These are phyloP conservation scores for Rhodotorula sp. DNA, from an alignment of 1,284 basidiomycete species.

Conservation along the genomic window DNA sequence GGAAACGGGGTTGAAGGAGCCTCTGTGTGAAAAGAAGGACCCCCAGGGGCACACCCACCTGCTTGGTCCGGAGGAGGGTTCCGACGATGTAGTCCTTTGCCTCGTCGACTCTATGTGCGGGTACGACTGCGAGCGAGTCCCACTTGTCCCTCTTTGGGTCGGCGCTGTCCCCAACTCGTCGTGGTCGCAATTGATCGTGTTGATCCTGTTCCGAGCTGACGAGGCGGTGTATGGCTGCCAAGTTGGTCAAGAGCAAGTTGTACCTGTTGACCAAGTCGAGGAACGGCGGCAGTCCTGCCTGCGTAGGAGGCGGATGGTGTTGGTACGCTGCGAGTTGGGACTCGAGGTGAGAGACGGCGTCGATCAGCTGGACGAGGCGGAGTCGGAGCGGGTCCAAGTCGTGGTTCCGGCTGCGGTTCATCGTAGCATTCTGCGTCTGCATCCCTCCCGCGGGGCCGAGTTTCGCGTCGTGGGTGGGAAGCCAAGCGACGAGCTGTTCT, in stretches of 20 bases:
- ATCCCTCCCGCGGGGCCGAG: too few relatives aligned
- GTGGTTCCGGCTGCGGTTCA: neutral
- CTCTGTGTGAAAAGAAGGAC: neutral
- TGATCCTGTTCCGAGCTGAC: constrained; percentile 15
- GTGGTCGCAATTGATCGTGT: constrained; percentile 11
- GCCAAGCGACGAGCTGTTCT: neutral
- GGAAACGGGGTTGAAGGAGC: neutral
- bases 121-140: constrained; percentile 23
- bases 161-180: constrained; percentile 2
- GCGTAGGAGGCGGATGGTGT: constrained; percentile 14
- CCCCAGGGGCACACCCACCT: constrained; percentile 15
- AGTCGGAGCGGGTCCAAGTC: constrained; percentile 34
- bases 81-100: constrained; percentile 38
- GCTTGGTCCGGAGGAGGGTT: constrained; percentile 35
- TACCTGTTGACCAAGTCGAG: constrained; percentile 28
- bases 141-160: constrained; percentile 34
- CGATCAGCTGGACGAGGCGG: constrained; percentile 38
- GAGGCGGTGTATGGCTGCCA: constrained; percentile 15
- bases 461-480: neutral
- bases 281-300: constrained; percentile 26
- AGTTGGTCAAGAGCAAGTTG: constrained; percentile 29
- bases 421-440: too few relatives aligned
- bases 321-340: constrained; percentile 24
- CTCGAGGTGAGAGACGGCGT: constrained; percentile 21
- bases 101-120: constrained; percentile 23